These are phyloP conservation scores for Cubamyces lactineus DNA, from an alignment of 768 basidiomycete species.

Conservation along the genomic window DNA sequence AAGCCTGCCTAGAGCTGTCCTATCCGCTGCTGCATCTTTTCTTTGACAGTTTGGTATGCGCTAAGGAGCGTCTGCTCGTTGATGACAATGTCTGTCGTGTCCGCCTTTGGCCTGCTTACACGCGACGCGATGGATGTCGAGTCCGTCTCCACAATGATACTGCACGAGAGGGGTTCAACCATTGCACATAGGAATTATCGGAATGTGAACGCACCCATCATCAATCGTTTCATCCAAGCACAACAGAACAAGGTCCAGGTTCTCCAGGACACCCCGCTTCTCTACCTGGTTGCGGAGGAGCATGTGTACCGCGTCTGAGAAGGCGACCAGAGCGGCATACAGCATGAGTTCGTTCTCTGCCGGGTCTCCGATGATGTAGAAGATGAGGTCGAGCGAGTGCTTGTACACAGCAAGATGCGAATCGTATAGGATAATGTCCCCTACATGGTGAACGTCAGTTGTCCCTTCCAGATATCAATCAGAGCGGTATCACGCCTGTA, in stretches of 20 bases:
- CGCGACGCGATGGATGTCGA: constrained; percentile 93
- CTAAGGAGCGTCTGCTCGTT: constrained; percentile 97
- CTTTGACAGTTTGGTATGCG: constrained; percentile 89
- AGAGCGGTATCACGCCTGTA: not conserved
- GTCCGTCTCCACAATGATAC: constrained; percentile 97
- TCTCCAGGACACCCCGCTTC: constrained; percentile 93
- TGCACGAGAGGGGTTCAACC: constrained; percentile 35
- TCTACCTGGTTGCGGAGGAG: constrained; percentile 91
- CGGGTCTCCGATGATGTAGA: constrained; percentile 89
- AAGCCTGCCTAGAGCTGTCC: constrained; percentile 61
- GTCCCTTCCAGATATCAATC: too few species aligned
- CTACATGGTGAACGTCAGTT: constrained; percentile 42
- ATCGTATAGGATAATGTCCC: constrained; percentile 93
- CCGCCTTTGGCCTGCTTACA: constrained; percentile 89
- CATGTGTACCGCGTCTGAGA: constrained; percentile 84
- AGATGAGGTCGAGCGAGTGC: constrained; percentile 92
- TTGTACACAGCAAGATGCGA: constrained; percentile 91
- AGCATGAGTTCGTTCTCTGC: constrained; percentile 97
- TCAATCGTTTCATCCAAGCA: constrained; percentile 98
- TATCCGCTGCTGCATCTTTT: constrained; percentile 82
- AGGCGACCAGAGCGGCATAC: constrained; percentile 77
- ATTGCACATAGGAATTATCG: not conserved
- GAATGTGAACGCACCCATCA: constrained; percentile 74
- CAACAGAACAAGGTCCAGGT: constrained; percentile 87
- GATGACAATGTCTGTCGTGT: constrained; percentile 95